A percentile compares a stretch with the other conserved stretches of the same genome.
These are phyloP conservation scores for Agaricus bisporus DNA, from an alignment of 768 basidiomycete species.

Conservation along the genomic window DNA sequence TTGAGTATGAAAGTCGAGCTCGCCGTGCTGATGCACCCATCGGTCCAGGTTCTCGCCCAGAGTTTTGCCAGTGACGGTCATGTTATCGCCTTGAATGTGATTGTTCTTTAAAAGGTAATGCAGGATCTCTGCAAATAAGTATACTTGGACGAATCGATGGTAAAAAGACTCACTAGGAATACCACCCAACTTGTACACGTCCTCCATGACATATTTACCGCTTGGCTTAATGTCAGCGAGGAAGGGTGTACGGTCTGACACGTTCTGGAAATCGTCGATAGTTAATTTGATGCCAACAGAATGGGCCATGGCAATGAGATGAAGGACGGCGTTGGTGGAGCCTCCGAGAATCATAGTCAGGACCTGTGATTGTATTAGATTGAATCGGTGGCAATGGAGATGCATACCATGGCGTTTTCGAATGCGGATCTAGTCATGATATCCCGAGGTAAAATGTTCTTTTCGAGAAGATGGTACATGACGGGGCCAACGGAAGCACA, in stretches of 20 bases:
- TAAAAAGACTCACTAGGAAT: constrained; percentile 71
- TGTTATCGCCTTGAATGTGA: constrained; percentile 82
- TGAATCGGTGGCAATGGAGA: constrained; percentile 1
- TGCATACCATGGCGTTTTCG: constrained; percentile 81
- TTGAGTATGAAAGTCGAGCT: constrained; percentile 62
- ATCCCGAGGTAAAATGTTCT: constrained; percentile 88
- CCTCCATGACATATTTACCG: constrained; percentile 98
- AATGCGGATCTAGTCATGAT: constrained; percentile 98
- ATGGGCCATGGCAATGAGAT: constrained; percentile 95
- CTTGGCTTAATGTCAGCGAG: constrained; percentile 95
- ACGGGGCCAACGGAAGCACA: constrained; percentile 72
- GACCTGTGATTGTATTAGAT: constrained; percentile 44
- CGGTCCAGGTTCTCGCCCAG: constrained; percentile 89
- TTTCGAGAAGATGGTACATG: constrained; percentile 85
- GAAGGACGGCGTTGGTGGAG: constrained; percentile 95
- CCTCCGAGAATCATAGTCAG: constrained; percentile 96
- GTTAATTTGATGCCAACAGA: constrained; percentile 86
- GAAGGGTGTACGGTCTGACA: constrained; percentile 92
- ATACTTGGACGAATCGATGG: background rate
- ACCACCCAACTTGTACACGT: constrained; percentile 92
- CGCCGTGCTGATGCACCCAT: constrained; percentile 79
- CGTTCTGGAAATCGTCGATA: constrained; percentile 89
- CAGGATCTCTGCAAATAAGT: constrained; percentile 57
- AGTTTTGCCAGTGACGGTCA: constrained; percentile 88
- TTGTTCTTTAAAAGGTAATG: constrained; percentile 82